phyloP scores from a whole-genome alignment of 2,329 filamentous ascomycete species.

The Thelonectria discophora region DNA sequence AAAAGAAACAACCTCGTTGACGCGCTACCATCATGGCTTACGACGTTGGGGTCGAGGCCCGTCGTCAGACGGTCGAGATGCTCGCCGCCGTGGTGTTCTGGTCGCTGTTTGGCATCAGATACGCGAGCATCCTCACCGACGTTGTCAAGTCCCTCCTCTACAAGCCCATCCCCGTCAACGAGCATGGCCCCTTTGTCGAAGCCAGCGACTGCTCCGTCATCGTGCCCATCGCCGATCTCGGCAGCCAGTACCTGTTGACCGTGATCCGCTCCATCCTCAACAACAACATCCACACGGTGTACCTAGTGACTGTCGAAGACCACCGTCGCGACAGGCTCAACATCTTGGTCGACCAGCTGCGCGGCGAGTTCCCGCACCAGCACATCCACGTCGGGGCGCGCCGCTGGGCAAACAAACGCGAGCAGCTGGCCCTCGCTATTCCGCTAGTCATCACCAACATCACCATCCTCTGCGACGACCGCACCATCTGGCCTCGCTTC shows the following conservation, averaged over 20 bases:
- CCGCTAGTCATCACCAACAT: slow-evolving; percentile 2
- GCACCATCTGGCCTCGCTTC: slow-evolving; percentile 18
- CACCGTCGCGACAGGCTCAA: slow-evolving; percentile 8
- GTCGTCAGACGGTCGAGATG: neutral
- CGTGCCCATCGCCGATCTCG: slow-evolving; percentile 13
- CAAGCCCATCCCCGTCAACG: neutral
- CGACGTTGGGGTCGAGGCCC: neutral
- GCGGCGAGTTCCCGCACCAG: slow-evolving; percentile 2
- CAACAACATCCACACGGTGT: slow-evolving; percentile 17
- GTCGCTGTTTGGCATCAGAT: neutral
- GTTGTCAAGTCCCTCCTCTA: neutral
- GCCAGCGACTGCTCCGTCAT: slow-evolving; percentile 19
- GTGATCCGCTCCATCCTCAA: slow-evolving; percentile 20
- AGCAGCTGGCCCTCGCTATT: slow-evolving; percentile 30
- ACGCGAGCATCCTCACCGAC: neutral
- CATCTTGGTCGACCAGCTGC: neutral
- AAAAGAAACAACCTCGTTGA: neutral
- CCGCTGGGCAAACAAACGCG: slow-evolving; percentile 26
- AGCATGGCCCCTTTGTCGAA: neutral
- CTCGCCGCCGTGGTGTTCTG: neutral
- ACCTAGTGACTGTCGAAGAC: slow-evolving; percentile 7
- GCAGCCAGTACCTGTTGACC: neutral
- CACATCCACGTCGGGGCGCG: slow-evolving; percentile 32
- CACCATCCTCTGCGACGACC: slow-evolving; percentile 29
- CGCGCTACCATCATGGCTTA: neutral